Conservation (phyloP, 768 basidiomycete genomes). For the Russula griseocarnosa region DNA sequence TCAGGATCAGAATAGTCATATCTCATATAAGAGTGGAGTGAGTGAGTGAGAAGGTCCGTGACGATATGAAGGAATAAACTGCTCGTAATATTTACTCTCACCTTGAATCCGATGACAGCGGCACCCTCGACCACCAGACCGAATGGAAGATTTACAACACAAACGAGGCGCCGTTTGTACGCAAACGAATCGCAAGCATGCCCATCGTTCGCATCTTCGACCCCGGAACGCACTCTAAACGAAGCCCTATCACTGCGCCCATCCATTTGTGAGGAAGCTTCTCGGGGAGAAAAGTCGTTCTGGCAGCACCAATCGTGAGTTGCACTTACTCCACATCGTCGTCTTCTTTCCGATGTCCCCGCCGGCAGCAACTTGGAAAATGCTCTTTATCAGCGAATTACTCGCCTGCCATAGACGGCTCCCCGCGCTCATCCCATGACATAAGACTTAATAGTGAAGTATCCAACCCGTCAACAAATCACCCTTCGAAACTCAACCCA, state of each 20-base stretch:
- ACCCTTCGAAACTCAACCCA: not conserved
- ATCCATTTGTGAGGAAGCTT: not conserved
- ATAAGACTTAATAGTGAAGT: not conserved
- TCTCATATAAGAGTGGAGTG: not conserved
- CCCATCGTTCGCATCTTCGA: constrained; percentile 28
- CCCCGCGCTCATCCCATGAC: not conserved
- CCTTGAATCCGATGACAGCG: constrained; percentile 17
- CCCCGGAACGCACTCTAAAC: constrained; percentile 1
- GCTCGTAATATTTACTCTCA: constrained; percentile 14
- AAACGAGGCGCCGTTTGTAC: constrained; percentile 38
- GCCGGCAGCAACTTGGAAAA: not conserved
- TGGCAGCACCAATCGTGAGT: not conserved
- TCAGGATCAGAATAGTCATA: not conserved
- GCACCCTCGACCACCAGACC: not conserved
- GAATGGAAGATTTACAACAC: constrained; percentile 41
- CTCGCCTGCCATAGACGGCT: not conserved
- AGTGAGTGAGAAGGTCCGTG: not conserved
- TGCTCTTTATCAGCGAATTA: not conserved
- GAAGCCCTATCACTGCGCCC: constrained; percentile 13
- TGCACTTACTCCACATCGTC: not conserved
- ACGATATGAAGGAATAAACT: not conserved
- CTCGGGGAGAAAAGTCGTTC: not conserved
- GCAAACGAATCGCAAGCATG: constrained; percentile 33
- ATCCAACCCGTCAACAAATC: not conserved
- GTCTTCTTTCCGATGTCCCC: not conserved